Evolutionary conservation across 768 basidiomycete genomes (phyloP).

Genomic region (Brasilioporus rufonigricans): DNA sequence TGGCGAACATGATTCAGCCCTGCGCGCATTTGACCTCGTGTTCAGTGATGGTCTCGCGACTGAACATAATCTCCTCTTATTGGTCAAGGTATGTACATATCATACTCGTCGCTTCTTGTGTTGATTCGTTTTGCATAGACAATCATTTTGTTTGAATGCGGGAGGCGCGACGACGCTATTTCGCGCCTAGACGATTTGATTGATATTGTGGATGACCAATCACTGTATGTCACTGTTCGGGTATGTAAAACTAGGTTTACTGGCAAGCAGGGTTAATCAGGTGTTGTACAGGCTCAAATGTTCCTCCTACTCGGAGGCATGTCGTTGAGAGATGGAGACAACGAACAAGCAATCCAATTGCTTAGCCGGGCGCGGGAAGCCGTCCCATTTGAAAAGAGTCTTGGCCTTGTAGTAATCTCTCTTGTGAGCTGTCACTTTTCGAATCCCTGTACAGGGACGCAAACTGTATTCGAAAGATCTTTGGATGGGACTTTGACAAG

Average conservation of each 20-base stretch:
- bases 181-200: slow-evolving; percentile 6
- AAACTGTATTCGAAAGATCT: not conserved
- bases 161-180: slow-evolving; percentile 5
- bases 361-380: not conserved
- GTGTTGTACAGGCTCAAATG: slow-evolving; percentile 5
- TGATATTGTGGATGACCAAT: not conserved
- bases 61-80: slow-evolving; percentile 9
- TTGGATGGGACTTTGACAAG: slow-evolving; percentile 9
- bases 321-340: not conserved
- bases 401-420: not conserved
- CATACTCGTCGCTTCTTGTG: no score
- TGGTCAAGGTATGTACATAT: slow-evolving; percentile 9
- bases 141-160: slow-evolving; percentile 2
- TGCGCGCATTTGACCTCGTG: slow-evolving; percentile 10
- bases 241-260: not conserved
- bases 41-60: not conserved
- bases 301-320: not conserved
- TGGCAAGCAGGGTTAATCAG: not conserved
- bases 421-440: not conserved
- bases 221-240: not conserved
- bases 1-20: not conserved
- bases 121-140: not conserved
- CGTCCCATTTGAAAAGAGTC: not conserved
- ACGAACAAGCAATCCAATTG: not conserved
- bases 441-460: not conserved